Base-by-base conservation (phyloP, 2,329 filamentous ascomycete species). In the Magnaporthiopsis poae region DNA sequence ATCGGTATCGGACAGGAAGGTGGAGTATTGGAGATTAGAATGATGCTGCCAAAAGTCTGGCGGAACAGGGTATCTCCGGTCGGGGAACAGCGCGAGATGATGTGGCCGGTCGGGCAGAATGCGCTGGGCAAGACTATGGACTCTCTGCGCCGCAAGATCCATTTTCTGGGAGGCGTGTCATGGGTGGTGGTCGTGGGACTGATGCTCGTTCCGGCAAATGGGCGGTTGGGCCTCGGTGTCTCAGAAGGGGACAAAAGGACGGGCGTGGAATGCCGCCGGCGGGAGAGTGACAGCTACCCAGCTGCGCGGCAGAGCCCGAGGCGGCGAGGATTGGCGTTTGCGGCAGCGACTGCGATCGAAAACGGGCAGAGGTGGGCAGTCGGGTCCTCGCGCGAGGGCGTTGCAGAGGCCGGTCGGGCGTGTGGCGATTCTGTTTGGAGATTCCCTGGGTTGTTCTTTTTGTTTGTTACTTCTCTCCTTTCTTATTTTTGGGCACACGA, bases 1-100 rank as follows among this genome's bases (percentile, higher is more conserved):
- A 70, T 86, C 83, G 68, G 81, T 82, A 71, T 85, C 82, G 68
- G 82, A 84, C 63, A 86, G 73, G 67, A 84, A 81, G 31, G 84
- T 86, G 70, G 80, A 80, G 75, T 86, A 86, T 72, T 86, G 84
- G 9, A 87, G 77, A 29, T 78, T 80, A 13, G 71, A 72, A 68
- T 77, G 77, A 67, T 77, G 76, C 62, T 81, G 78, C 75, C 82
- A 82, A 70, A 75, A 73, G 60, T 79, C 78, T 65, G 79, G 76
- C 67, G 77, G 77, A 60, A 76, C 74, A 66, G 77, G 78, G 69
- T 82, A 85, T 72, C 79, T 82, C 73, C 77, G 77, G 70, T 81
- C 79, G 64, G 80, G 73, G 52, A 78, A 80, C 69, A 81, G 75
- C 56, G 83, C 81, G 52, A 87, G 79, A 69, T 84, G 81, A 73